phyloP scores from a whole-genome alignment of 495 filamentous ascomycete species.

The Clohesyomyces aquaticus region DNA sequence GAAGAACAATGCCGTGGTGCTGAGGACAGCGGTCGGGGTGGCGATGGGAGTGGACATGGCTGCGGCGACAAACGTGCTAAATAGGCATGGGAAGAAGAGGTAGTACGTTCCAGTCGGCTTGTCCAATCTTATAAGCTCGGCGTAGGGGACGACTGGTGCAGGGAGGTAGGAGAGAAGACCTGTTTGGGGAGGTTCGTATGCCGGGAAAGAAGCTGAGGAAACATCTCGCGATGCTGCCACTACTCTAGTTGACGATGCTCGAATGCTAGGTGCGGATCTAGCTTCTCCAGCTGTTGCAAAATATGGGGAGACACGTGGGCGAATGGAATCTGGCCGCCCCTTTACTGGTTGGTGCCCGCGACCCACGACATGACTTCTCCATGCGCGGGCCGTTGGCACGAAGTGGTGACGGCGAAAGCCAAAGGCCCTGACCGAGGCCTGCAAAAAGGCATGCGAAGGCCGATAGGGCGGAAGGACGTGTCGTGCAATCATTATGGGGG shows the following conservation, averaged over 20 bases:
- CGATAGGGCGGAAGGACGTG: no score
- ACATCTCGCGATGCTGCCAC: slow-evolving; percentile 11
- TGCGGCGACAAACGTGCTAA: slow-evolving; percentile 74
- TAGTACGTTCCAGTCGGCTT: slow-evolving; percentile 96
- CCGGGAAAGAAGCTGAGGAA: slow-evolving; percentile 36
- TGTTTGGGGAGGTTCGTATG: slow-evolving; percentile 70
- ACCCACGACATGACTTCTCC: background rate
- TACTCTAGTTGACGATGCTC: slow-evolving; percentile 1
- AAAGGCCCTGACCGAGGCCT: background rate
- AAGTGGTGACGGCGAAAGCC: background rate
- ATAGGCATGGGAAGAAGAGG: slow-evolving; percentile 92
- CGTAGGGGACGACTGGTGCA: slow-evolving; percentile 79
- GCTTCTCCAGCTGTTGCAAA: background rate
- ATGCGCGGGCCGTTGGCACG: background rate
- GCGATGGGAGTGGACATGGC: slow-evolving; percentile 64
- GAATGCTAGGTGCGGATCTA: background rate
- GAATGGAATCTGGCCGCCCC: background rate
- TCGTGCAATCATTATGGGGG: no score
- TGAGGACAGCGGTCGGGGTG: slow-evolving; percentile 58
- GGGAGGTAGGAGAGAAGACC: slow-evolving; percentile 81
- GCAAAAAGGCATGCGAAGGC: no score
- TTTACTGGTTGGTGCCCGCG: background rate
- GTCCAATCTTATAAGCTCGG: slow-evolving; percentile 89
- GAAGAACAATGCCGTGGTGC: slow-evolving; percentile 78
- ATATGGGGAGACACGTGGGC: background rate